Evolutionary conservation across 441 rosid genomes (phyloP).

Genomic region (Metrosideros polymorpha): DNA sequence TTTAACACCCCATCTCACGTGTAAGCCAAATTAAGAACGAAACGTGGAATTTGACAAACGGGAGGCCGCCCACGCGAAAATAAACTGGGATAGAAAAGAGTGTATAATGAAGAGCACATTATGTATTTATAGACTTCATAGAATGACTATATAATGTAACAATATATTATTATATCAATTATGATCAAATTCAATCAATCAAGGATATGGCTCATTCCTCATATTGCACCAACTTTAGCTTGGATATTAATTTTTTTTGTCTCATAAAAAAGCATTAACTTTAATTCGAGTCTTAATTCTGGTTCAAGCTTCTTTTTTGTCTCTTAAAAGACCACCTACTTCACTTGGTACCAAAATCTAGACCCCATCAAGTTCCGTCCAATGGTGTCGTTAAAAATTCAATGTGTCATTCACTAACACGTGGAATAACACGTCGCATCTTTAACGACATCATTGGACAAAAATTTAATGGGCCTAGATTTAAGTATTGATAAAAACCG

Average conservation of each 20-base stretch:
- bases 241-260: accelerated
- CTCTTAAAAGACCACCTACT: not conserved
- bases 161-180: not conserved
- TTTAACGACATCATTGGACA: not conserved
- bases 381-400: not conserved
- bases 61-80: not conserved
- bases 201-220: not conserved
- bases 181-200: not conserved
- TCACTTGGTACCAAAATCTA: not conserved
- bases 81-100: not conserved
- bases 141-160: not conserved
- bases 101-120: not conserved
- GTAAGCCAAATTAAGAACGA: not conserved
- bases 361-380: not conserved
- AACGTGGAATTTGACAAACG: not conserved
- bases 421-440: not conserved
- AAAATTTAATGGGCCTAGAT: not conserved
- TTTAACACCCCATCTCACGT: not conserved
- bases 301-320: not conserved
- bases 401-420: not conserved
- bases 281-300: not conserved
- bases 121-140: not conserved
- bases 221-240: not conserved
- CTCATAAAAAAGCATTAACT: not conserved
- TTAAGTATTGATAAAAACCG: accelerated